A percentile compares a stretch with the other conserved stretches of the same genome.
phyloP scores from a whole-genome alignment of 768 basidiomycete species.

The Xanthoconium purpureum region DNA sequence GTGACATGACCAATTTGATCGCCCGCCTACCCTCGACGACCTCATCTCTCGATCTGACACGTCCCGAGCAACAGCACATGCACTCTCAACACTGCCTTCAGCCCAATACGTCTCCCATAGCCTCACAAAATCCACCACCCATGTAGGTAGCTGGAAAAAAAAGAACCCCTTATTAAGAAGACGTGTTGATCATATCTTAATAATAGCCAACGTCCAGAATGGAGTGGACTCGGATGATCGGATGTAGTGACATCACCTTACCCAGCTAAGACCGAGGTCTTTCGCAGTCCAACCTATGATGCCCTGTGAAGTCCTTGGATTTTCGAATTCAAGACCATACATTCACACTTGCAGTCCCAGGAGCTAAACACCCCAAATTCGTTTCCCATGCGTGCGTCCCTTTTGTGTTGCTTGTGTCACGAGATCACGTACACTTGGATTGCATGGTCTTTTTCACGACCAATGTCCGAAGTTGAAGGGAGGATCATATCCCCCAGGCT shows the following conservation, averaged over 20 bases:
- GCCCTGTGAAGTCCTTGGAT: constrained; percentile 14
- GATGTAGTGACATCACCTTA: constrained; percentile 19
- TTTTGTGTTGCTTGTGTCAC: constrained; percentile 15
- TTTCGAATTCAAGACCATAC: constrained; percentile 7
- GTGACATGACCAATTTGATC: constrained; percentile 28
- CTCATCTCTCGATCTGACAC: constrained; percentile 20
- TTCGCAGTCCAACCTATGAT: constrained; percentile 15
- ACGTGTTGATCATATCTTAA: not conserved
- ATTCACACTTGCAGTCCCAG: constrained; percentile 9
- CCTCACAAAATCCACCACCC: not conserved
- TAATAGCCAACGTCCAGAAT: constrained; percentile 7
- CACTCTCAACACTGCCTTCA: constrained; percentile 6
- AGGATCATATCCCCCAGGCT: constrained; percentile 26
- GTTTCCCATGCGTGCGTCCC: constrained; percentile 26
- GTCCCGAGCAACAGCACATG: constrained; percentile 27
- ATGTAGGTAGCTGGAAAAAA: constrained; percentile 9
- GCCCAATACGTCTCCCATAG: constrained; percentile 3
- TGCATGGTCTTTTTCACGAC: constrained; percentile 5
- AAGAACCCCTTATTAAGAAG: not conserved
- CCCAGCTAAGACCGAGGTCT: constrained; percentile 21
- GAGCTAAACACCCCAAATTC: not conserved
- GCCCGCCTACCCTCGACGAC: constrained; percentile 21
- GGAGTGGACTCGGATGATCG: not conserved
- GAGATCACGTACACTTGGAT: constrained; percentile 27
- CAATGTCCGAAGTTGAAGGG: constrained; percentile 7